These are phyloP conservation scores for Puccinia triticina DNA, from an alignment of 1,284 basidiomycete species.

Conservation along the genomic window DNA sequence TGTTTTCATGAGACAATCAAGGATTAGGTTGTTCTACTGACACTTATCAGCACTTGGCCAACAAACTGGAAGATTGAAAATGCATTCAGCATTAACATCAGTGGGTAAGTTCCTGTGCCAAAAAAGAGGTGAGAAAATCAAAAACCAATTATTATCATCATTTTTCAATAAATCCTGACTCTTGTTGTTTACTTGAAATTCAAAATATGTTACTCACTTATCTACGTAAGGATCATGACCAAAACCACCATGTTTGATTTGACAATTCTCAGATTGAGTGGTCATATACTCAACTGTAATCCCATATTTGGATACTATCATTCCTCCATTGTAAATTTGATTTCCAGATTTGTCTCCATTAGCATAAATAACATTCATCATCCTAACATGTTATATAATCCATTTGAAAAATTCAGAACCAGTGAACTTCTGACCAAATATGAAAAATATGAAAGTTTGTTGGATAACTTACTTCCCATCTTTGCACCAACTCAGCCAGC, in stretches of 20 bases:
- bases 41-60: conserved; percentile 3
- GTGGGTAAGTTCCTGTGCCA: background rate
- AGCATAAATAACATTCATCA: conserved; percentile 21
- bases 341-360: conserved; percentile 30
- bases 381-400: background rate
- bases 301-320: conserved; percentile 25
- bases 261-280: conserved; percentile 39
- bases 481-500: conserved; percentile 46
- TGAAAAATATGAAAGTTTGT: no score
- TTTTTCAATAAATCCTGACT: background rate
- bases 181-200: background rate
- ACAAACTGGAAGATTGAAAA: conserved; percentile 42
- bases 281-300: conserved; percentile 42
- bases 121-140: background rate
- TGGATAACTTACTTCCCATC: conserved; percentile 27
- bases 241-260: conserved; percentile 30
- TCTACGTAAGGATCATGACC: conserved; percentile 39
- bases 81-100: conserved; percentile 27
- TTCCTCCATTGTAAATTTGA: conserved; percentile 21
- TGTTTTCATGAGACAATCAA: no score
- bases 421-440: no score
- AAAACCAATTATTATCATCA: no score
- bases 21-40: no score
- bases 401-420: no score
- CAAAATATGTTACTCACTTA: conserved; percentile 9